Evolutionary conservation across 2,329 filamentous ascomycete genomes (phyloP).

Genomic region (Ceratocystis cacaofunesta): DNA sequence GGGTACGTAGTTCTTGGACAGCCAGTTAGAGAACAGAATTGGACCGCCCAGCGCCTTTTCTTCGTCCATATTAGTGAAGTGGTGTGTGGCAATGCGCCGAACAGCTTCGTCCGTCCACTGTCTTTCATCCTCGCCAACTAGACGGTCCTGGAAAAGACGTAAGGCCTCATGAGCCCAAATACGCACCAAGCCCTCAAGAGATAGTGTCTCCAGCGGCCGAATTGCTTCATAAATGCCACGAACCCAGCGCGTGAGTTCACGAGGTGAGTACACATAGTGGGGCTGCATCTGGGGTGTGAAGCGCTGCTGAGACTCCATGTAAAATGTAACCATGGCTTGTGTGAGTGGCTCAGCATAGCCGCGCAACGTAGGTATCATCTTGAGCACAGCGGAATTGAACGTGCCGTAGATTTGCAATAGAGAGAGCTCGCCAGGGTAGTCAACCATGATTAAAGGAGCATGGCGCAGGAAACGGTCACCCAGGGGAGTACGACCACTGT

Average conservation of each 20-base stretch:
- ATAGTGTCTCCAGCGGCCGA: slow-evolving; percentile 71
- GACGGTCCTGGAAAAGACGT: slow-evolving; percentile 89
- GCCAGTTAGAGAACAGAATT: slow-evolving; percentile 97
- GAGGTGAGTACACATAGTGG: slow-evolving; percentile 97
- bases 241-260: slow-evolving; percentile 95
- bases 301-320: slow-evolving; percentile 79
- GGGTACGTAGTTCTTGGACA: slow-evolving; percentile 95
- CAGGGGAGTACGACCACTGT: slow-evolving; percentile 89
- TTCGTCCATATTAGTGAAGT: slow-evolving; percentile 93
- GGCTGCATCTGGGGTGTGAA: slow-evolving; percentile 96
- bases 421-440: slow-evolving; percentile 91
- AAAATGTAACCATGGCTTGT: slow-evolving; percentile 94
- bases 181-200: slow-evolving; percentile 79
- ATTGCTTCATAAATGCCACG: slow-evolving; percentile 96
- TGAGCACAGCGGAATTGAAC: slow-evolving; percentile 90
- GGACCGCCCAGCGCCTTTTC: slow-evolving; percentile 77
- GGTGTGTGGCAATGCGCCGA: slow-evolving; percentile 69
- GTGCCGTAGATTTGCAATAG: slow-evolving; percentile 96
- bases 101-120: slow-evolving; percentile 89
- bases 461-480: slow-evolving; percentile 88
- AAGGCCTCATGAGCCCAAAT: slow-evolving; percentile 98
- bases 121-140: slow-evolving; percentile 86
- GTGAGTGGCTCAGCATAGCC: slow-evolving; percentile 91
- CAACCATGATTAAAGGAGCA: slow-evolving; percentile 97
- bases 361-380: slow-evolving; percentile 87